Base-by-base conservation (phyloP, 495 filamentous ascomycete genomes). In the Penicillium silybi region DNA sequence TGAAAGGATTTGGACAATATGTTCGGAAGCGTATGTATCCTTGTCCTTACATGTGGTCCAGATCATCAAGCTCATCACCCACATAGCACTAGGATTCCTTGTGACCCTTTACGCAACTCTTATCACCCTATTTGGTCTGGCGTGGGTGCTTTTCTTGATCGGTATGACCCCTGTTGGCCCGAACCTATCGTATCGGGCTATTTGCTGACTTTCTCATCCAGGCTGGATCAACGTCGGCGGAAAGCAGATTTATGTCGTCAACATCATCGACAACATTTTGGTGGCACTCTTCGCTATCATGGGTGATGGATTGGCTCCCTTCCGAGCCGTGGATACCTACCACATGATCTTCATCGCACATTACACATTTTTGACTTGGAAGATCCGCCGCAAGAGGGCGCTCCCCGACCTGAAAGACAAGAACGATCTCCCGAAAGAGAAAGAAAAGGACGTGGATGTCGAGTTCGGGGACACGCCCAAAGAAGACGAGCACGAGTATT, bases 141-240 rank as follows among this genome's bases (percentile, higher is more conserved):
- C 85, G 1, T 92, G 88, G 88, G 88, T 92, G 0, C 77, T 92
- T 27, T 90, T 90, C 70, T 67, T 92, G 41, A 92, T 92, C 57
- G 88, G 74, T 74, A 65, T 43, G 56, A 13, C 38, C 7, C 5
- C 2, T 26, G 17, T n/a, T 18, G 4, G 25, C 9, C 11, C 11
- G 29, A 4, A 13, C 9, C 11, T 39, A 17, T 22, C 18, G 4
- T 38, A 25, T 40, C 11, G n/a, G 16, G 17, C 4, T 38, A 45
- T 3, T 26, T 34, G n/a, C 43, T 29, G 13, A 47, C 20, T 10
- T 23, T 22, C 48, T 15, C 39, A 15, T 48, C 6, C 29, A 74
- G 71, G 86, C 38, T 92, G 88, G 88, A 89, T 92, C 61, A 88
- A 89, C 52, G 84, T 90, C n/a, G 87, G 85, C 26, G 80, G 80